Evolutionary conservation across 2,329 filamentous ascomycete species (phyloP), one percentile per base, ranked within the genome.

Genomic region (Sphaerulina vaccinii): DNA sequence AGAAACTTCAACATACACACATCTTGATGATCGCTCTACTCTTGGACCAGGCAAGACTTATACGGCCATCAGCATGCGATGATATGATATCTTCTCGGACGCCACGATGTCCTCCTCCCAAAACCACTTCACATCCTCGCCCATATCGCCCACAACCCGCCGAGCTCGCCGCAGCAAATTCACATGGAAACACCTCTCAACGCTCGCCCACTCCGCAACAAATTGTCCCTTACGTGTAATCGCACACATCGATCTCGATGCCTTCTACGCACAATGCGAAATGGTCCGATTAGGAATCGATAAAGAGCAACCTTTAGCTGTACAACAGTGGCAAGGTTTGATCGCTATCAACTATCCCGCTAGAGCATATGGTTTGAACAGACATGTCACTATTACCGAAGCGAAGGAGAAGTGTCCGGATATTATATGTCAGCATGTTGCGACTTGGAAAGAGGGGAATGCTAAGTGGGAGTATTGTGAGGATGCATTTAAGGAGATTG

Each of bases 261-360:
- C 92, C 33, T 99, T 99, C 72, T 99, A 99, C 70, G 76, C 75
- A 3, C 93, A 99, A 75, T 96, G 90, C 68, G 93, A 99, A 73
- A 95, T 91, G 80, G 84, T 96, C 8, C 84, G 93, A 6, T 78
- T 97, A 38, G 85, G 84, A 10, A 75, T 88, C 9, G 75, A 86
- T 11, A 84, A 88, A 55, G 82, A 90, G 51, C 81, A 84, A 59
- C 93, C 93, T 8, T 80, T 99, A 19, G 93, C 90, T 1, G 93
- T 99, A 16, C 91, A 95, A 67, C 92, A 97, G 77, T 97, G 87
- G 87, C 88, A 95, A 70, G 90, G 88, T 7, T 78, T 99, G 19
- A 99, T 99, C 67, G 93, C 93, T 2, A 84, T 99, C 70, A 99
- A 99, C 73, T 99, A 99, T 66, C 84, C 93, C 2, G 91, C 92